phyloP scores from a whole-genome alignment of 2,329 filamentous ascomycete genomes.

The Calcarisporium arbuscula region DNA sequence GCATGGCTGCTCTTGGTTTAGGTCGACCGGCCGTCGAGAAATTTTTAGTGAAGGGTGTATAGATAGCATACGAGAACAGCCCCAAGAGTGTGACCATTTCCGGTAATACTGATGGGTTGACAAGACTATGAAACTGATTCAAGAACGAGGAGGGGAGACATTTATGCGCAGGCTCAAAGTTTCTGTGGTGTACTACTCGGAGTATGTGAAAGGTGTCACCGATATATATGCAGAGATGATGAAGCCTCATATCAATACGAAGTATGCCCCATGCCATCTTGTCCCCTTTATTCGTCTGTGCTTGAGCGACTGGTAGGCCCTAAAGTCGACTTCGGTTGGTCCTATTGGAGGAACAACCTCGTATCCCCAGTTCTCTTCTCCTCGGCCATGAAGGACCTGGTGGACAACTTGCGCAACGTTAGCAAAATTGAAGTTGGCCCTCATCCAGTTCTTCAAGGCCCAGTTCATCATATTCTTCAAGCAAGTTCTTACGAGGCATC shows the following conservation, averaged over 20 bases:
- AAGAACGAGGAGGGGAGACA: neutral
- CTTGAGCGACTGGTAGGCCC: conserved; percentile 22
- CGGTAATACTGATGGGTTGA: conserved; percentile 16
- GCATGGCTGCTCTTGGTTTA: conserved; percentile 19
- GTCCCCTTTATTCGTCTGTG: conserved; percentile 14
- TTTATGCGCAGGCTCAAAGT: neutral
- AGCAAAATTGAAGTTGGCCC: conserved; percentile 16
- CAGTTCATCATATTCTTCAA: conserved; percentile 14
- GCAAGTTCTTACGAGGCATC: too few species aligned
- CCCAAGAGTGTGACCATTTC: conserved; percentile 14
- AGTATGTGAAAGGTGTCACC: conserved; percentile 8
- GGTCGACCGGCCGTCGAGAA: conserved; percentile 2
- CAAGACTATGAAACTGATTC: too few species aligned
- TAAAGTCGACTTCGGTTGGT: neutral
- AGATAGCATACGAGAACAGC: conserved; percentile 16
- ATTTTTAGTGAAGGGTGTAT: conserved; percentile 10
- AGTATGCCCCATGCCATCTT: neutral
- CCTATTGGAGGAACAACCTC: conserved; percentile 11
- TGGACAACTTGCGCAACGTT: conserved; percentile 5
- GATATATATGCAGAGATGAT: neutral
- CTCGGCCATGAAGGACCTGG: conserved; percentile 1
- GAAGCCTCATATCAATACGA: conserved; percentile 4
- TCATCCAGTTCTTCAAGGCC: conserved; percentile 14
- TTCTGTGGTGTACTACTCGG: conserved; percentile 22
- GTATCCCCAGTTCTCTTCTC: conserved; percentile 8